These are phyloP conservation scores for Podila epicladia DNA, from an alignment of 192 early-diverging fungal species.

Conservation along the genomic window DNA sequence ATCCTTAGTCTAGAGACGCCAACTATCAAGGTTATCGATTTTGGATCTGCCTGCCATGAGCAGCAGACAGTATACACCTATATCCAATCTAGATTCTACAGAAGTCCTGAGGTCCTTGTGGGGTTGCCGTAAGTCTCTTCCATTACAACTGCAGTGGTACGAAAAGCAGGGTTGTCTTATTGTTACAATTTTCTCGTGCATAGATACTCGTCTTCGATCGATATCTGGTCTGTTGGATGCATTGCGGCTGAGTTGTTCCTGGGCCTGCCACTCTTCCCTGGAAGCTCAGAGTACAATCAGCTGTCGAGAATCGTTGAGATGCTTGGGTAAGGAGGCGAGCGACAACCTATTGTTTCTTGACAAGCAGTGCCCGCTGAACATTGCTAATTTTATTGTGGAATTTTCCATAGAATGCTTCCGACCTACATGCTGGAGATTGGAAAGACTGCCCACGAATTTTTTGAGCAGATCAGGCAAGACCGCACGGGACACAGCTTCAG, in stretches of 20 bases:
- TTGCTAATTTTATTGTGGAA: not conserved
- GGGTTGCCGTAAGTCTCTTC: conserved; percentile 72
- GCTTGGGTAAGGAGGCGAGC: conserved; percentile 68
- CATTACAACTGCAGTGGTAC: no score
- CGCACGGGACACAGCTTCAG: conserved; percentile 25
- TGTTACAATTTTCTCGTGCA: not conserved
- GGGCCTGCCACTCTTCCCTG: conserved; percentile 95
- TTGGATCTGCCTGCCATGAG: conserved; percentile 97
- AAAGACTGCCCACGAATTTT: conserved; percentile 87
- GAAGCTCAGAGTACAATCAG: conserved; percentile 97
- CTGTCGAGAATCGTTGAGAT: conserved; percentile 93
- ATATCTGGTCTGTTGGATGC: conserved; percentile 99
- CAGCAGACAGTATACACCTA: conserved; percentile 97
- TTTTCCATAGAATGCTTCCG: conserved; percentile 72
- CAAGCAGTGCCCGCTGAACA: not conserved
- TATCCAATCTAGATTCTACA: conserved; percentile 98
- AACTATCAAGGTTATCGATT: conserved; percentile 97
- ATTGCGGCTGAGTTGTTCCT: conserved; percentile 97
- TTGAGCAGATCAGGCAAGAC: conserved; percentile 69
- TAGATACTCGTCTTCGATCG: conserved; percentile 89
- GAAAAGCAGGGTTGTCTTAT: no score
- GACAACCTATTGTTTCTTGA: no score
- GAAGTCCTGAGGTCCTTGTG: conserved; percentile 94
- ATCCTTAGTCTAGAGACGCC: conserved; percentile 82
- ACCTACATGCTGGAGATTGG: conserved; percentile 94